Evolutionary conservation across 2,329 filamentous ascomycete species (phyloP).

Genomic region (Chrysosphaeria jannelii): DNA sequence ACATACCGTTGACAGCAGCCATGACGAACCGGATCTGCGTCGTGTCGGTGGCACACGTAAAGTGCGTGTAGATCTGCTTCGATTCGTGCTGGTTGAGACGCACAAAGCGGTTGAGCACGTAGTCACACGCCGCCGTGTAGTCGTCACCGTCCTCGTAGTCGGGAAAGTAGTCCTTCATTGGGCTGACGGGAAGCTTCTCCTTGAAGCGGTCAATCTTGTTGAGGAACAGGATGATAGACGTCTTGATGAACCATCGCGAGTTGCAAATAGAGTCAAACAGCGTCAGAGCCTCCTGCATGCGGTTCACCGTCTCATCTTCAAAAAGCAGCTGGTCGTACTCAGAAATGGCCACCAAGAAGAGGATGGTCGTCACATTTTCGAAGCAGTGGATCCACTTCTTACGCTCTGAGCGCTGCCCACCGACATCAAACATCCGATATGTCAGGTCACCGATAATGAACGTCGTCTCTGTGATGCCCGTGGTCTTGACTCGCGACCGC

Average conservation of each 20-base stretch:
- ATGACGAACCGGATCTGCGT: slow-evolving; percentile 99
- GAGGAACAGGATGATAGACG: slow-evolving; percentile 64
- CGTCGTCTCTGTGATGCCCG: slow-evolving; percentile 83
- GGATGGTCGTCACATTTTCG: slow-evolving; percentile 88
- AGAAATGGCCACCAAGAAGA: slow-evolving; percentile 88
- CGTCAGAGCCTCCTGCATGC: slow-evolving; percentile 73
- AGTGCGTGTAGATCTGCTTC: slow-evolving; percentile 99
- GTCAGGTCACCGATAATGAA: slow-evolving; percentile 80
- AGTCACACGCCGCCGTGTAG: slow-evolving; percentile 87
- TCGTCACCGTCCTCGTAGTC: slow-evolving; percentile 88
- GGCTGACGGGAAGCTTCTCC: slow-evolving; percentile 52
- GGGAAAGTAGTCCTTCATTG: slow-evolving; percentile 73
- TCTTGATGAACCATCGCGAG: slow-evolving; percentile 73
- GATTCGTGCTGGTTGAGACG: slow-evolving; percentile 96
- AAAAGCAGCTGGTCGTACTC: slow-evolving; percentile 92
- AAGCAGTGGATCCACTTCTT: slow-evolving; percentile 98
- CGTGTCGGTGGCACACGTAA: slow-evolving; percentile 94
- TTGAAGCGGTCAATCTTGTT: slow-evolving; percentile 83
- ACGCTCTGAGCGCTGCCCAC: slow-evolving; percentile 69
- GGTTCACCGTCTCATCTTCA: slow-evolving; percentile 86
- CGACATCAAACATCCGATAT: slow-evolving; percentile 91
- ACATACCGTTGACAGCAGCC: slow-evolving; percentile 83
- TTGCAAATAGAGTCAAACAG: slow-evolving; percentile 73
- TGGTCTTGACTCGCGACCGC: slow-evolving; percentile 88
- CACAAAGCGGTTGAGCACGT: slow-evolving; percentile 96